phyloP scores from a whole-genome alignment of 345 rosid species.

The Dipteronia sinensis region DNA sequence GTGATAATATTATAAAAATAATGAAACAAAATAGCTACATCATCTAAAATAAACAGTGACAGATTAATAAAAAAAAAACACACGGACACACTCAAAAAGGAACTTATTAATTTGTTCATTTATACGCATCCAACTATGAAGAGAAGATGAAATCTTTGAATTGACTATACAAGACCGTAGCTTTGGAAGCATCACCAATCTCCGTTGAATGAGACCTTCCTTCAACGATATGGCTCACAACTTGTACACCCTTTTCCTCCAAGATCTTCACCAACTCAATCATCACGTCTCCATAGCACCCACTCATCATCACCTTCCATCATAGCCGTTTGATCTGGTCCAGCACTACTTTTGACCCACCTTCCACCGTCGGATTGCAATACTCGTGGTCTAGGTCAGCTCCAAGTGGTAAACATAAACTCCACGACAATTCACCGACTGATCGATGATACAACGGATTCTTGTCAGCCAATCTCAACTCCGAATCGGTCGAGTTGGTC shows the following conservation, averaged over 20 bases:
- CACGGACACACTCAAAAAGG: no score
- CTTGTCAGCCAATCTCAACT: conserved; percentile 33
- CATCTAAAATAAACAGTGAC: no score
- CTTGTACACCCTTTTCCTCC: conserved; percentile 44
- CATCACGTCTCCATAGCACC: conserved; percentile 49
- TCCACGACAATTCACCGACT: conserved; percentile 53
- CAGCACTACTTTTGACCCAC: conserved; percentile 26
- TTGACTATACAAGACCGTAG: conserved; percentile 15
- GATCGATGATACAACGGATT: conserved; percentile 30
- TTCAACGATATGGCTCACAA: conserved; percentile 26
- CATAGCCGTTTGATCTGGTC: conserved; percentile 27
- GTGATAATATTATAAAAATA: no score
- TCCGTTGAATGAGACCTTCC: conserved; percentile 48
- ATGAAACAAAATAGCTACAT: no score
- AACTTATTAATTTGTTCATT: no score
- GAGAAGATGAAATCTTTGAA: conserved; percentile 32
- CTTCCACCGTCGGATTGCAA: conserved; percentile 47
- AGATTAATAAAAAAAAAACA: no score
- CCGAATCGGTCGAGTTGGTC: conserved; percentile 40
- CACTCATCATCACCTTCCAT: conserved; percentile 49
- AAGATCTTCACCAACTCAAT: conserved; percentile 38
- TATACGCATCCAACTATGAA: no score
- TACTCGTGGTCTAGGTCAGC: conserved; percentile 58
- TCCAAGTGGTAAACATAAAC: conserved; percentile 48
- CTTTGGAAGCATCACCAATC: conserved; percentile 23